Percentiles rank a stretch among this genome's conserved stretches.
These are phyloP conservation scores for Inga laurina DNA, from an alignment of 306 rosid species.

Conservation along the genomic window DNA sequence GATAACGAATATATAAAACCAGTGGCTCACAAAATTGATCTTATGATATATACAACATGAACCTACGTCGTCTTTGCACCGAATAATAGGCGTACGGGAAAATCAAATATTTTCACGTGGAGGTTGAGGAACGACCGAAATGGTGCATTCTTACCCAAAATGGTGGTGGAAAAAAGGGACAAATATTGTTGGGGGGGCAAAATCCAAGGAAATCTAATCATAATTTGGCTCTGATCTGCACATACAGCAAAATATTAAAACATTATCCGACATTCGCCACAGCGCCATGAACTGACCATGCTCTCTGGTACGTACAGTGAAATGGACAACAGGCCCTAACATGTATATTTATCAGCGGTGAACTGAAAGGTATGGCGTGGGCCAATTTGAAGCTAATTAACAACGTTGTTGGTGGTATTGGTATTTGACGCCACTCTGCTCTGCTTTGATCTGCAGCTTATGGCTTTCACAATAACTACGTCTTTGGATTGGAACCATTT, in stretches of 20 bases:
- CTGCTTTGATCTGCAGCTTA: conserved; percentile 9
- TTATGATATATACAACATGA: conserved; percentile 13
- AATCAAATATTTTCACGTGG: conserved; percentile 1
- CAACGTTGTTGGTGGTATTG: not conserved
- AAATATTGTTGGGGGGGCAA: conserved; percentile 1
- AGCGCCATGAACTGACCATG: not conserved
- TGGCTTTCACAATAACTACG: not conserved
- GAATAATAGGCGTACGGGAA: conserved; percentile 14
- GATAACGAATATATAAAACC: conserved; percentile 6
- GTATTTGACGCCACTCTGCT: conserved; percentile 35
- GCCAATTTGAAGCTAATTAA: too few relatives aligned
- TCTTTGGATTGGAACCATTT: too few relatives aligned
- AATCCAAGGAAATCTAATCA: conserved; percentile 12
- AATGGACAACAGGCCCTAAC: conserved; percentile 20
- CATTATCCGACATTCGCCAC: not conserved
- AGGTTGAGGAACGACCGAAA: not conserved
- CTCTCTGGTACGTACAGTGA: not conserved
- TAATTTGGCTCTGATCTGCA: not conserved
- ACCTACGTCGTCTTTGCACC: conserved; percentile 36
- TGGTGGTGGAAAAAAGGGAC: conserved; percentile 22
- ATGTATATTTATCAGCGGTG: not conserved
- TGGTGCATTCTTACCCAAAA: conserved; percentile 18
- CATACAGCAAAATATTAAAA: not conserved
- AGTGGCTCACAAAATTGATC: conserved; percentile 9
- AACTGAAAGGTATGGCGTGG: too few relatives aligned